Evolutionary conservation across 164 flowering plant species (phyloP).

Genomic region (Nelumbo lutea): DNA sequence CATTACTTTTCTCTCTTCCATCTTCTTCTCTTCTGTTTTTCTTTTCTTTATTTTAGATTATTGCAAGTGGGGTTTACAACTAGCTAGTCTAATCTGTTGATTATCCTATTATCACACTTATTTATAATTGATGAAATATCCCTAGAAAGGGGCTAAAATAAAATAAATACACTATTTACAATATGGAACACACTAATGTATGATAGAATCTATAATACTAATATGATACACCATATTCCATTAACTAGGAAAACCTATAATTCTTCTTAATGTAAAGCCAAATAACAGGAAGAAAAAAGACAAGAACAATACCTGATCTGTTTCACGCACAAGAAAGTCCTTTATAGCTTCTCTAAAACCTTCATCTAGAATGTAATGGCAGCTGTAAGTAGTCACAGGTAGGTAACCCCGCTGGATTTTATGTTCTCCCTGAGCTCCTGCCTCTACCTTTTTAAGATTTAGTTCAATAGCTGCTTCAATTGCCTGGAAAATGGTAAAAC

Average conservation of each 20-base stretch:
- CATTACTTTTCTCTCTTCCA: no score
- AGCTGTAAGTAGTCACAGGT: slow-evolving; percentile 83
- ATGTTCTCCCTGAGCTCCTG: slow-evolving; percentile 99
- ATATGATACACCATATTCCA: no score
- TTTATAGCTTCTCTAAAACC: slow-evolving; percentile 53
- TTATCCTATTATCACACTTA: no score
- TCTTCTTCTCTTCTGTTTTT: no score
- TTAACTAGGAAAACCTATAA: neutral
- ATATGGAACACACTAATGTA: neutral
- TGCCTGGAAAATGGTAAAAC: slow-evolving; percentile 39
- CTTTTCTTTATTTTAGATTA: no score
- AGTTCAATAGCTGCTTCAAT: slow-evolving; percentile 97
- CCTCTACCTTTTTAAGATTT: slow-evolving; percentile 74
- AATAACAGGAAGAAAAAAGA: neutral
- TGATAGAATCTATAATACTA: no score
- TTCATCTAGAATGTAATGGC: slow-evolving; percentile 74
- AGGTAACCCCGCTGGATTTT: slow-evolving; percentile 90
- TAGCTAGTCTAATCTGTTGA: no score
- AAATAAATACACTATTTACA: no score
- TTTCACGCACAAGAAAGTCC: slow-evolving; percentile 68
- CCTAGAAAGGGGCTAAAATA: no score
- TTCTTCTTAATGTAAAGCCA: neutral
- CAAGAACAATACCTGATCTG: slow-evolving; percentile 53
- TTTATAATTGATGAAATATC: no score
- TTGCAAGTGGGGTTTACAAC: no score